These are phyloP conservation scores for Neurospora sp. DNA, from an alignment of 495 filamentous ascomycete genomes.

Conservation along the genomic window DNA sequence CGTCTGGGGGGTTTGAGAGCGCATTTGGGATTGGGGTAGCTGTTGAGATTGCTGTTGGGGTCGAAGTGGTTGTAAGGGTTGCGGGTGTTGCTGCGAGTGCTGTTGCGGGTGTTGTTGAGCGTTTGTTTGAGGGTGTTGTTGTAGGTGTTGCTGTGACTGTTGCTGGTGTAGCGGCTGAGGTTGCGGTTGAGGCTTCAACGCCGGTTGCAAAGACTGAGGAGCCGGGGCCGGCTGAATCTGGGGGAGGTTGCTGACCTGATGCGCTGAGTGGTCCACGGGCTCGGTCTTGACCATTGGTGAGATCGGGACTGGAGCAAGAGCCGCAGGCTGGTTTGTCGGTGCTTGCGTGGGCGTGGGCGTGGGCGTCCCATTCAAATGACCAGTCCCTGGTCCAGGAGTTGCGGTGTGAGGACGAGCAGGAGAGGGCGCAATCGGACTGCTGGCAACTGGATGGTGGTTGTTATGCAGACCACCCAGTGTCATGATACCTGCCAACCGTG, in stretches of 20 bases:
- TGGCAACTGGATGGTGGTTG: conserved; percentile 14
- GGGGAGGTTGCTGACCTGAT: conserved; percentile 14
- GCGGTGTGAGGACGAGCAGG: conserved; percentile 8
- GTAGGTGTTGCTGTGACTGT: conserved; percentile 4
- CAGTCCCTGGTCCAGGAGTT: conserved; percentile 2
- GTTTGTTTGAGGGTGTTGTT: conserved; percentile 1
- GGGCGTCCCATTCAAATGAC: neutral
- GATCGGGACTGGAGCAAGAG: conserved; percentile 8
- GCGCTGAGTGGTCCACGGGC: conserved; percentile 7
- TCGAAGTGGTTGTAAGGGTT: neutral
- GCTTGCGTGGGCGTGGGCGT: neutral
- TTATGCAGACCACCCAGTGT: conserved; percentile 32
- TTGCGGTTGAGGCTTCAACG: conserved; percentile 9
- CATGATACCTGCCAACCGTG: conserved; percentile 63
- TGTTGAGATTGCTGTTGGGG: neutral
- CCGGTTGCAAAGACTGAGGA: conserved; percentile 5
- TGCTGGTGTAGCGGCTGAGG: conserved; percentile 5
- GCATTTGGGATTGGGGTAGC: neutral
- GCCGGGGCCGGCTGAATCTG: conserved; percentile 21
- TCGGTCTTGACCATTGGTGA: conserved; percentile 18
- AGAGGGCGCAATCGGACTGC: conserved; percentile 5
- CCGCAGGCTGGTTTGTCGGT: neutral
- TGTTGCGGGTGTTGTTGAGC: neutral
- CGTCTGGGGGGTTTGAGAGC: neutral
- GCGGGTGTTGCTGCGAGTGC: neutral